Evolutionary conservation across 345 rosid genomes (phyloP).

Genomic region (Euphorbia peplus): DNA sequence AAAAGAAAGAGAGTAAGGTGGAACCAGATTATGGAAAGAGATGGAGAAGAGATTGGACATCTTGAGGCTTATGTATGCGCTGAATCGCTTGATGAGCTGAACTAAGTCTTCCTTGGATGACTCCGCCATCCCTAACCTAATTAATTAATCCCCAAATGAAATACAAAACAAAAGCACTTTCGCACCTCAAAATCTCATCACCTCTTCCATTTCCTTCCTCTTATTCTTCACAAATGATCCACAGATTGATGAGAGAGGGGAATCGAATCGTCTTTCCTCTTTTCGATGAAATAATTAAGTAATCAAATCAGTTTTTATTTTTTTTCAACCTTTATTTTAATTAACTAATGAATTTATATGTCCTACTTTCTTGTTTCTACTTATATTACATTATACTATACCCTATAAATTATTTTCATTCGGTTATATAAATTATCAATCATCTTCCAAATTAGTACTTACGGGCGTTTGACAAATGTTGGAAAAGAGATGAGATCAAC

Average conservation of each 20-base stretch:
- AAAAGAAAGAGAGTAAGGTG: not conserved
- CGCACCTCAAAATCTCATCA: not conserved
- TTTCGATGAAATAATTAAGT: too few relatives aligned
- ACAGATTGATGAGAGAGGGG: too few relatives aligned
- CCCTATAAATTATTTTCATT: too few relatives aligned
- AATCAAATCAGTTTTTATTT: not conserved
- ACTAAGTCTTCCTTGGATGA: slow-evolving; percentile 76
- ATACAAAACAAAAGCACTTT: not conserved
- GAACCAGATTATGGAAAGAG: slow-evolving; percentile 66
- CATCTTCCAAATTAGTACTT: too few relatives aligned
- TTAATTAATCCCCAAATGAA: not conserved
- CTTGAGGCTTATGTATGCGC: slow-evolving; percentile 72
- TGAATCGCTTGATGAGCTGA: slow-evolving; percentile 82
- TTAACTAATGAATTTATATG: not conserved
- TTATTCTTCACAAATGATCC: too few relatives aligned
- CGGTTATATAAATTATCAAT: too few relatives aligned
- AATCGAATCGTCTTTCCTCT: too few relatives aligned
- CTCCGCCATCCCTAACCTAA: slow-evolving; percentile 22
- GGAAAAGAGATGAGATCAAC: too few relatives aligned
- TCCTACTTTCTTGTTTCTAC: too few relatives aligned
- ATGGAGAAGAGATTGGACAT: slow-evolving; percentile 62
- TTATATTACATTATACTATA: too few relatives aligned
- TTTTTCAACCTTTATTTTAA: not conserved
- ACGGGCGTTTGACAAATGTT: too few relatives aligned
- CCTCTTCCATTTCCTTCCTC: too few relatives aligned